A percentile compares a stretch with the other conserved stretches of the same genome.
Evolutionary conservation across 306 rosid genomes (phyloP).

Genomic region (Prinsepia uniflora): DNA sequence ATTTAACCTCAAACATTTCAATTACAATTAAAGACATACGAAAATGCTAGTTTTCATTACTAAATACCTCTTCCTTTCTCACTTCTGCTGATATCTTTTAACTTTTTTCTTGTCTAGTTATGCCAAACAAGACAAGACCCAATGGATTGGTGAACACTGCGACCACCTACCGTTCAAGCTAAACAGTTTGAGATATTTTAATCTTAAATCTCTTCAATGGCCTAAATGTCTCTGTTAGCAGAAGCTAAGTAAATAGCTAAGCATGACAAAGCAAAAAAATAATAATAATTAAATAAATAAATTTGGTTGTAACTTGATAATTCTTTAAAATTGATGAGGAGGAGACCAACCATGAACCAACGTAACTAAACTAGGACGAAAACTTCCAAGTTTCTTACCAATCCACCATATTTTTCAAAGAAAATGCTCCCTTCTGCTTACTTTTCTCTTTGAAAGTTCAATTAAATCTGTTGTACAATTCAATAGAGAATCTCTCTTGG

Average conservation of each 20-base stretch:
- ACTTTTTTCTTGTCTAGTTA: neutral
- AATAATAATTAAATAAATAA: neutral
- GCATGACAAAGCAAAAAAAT: constrained; percentile 14
- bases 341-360: constrained; percentile 54
- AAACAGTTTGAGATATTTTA: neutral
- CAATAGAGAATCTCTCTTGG: too few relatives aligned
- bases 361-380: constrained; percentile 29
- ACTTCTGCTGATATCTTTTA: neutral
- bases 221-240: neutral
- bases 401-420: constrained; percentile 35
- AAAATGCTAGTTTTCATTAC: too few relatives aligned
- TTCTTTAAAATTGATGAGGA: neutral
- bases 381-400: constrained; percentile 42
- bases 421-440: constrained; percentile 5
- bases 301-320: too few relatives aligned
- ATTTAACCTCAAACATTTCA: too few relatives aligned
- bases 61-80: neutral
- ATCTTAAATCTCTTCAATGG: neutral
- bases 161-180: neutral
- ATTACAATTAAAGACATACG: too few relatives aligned
- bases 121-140: constrained; percentile 8
- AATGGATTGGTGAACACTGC: constrained; percentile 13
- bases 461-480: neutral
- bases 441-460: neutral
- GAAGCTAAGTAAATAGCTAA: constrained; percentile 6